Evolutionary conservation across 768 basidiomycete species (phyloP).

Genomic region (Austroboletus festivus): DNA sequence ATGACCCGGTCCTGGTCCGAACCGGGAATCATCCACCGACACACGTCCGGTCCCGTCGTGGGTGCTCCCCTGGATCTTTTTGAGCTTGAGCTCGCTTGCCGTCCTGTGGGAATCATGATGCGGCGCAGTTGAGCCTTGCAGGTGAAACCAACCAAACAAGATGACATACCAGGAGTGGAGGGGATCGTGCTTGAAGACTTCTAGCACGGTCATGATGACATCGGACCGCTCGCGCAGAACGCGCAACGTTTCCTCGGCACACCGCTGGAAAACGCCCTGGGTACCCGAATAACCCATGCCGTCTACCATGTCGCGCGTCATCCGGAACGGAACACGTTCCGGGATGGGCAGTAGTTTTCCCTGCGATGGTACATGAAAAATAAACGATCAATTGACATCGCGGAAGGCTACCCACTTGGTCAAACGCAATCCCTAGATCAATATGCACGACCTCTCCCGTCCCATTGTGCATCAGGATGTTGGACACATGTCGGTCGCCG

Average conservation of each 20-base stretch:
- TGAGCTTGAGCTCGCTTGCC: conserved; percentile 71
- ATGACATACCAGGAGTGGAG: conserved; percentile 81
- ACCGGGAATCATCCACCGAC: conserved; percentile 26
- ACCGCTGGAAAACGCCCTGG: conserved; percentile 91
- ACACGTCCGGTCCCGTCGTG: conserved; percentile 22
- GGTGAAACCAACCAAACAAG: not conserved
- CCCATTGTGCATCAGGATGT: conserved; percentile 82
- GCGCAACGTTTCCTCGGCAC: conserved; percentile 90
- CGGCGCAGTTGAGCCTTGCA: not conserved
- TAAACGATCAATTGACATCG: not conserved
- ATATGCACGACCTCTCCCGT: conserved; percentile 93
- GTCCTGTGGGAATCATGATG: conserved; percentile 47
- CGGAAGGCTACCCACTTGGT: conserved; percentile 54
- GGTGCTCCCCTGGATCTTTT: conserved; percentile 53
- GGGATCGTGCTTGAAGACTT: conserved; percentile 96
- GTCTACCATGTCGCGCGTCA: conserved; percentile 92
- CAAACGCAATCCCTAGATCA: conserved; percentile 95
- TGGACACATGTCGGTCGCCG: conserved; percentile 89
- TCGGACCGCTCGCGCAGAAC: conserved; percentile 84
- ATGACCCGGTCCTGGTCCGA: conserved; percentile 51
- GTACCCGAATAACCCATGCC: conserved; percentile 89
- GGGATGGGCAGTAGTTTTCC: conserved; percentile 77
- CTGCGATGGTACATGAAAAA: conserved; percentile 36
- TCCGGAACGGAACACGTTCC: conserved; percentile 90
- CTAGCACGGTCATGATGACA: conserved; percentile 90